A percentile compares a stretch with the other conserved stretches of the same genome.
phyloP scores from a whole-genome alignment of 495 filamentous ascomycete genomes.

The Xylona heveae region DNA sequence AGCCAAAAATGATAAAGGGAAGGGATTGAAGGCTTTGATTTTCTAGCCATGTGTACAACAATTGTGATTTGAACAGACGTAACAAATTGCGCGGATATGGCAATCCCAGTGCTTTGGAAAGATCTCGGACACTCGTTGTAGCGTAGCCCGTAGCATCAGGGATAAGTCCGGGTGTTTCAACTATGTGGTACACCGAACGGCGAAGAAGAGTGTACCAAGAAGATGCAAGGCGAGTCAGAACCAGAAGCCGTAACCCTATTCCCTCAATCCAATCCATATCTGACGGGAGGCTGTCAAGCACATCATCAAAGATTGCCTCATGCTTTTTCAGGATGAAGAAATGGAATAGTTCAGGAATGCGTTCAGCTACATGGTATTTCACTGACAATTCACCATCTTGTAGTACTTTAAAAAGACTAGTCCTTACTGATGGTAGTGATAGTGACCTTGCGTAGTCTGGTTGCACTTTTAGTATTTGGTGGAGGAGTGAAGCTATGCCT shows the following conservation, averaged over 20 bases:
- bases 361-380: constrained; percentile 48
- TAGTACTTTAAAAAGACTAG: constrained; percentile 53
- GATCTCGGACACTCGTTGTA: constrained; percentile 37
- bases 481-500: constrained; percentile 40
- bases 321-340: constrained; percentile 58
- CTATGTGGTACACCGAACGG: constrained; percentile 75
- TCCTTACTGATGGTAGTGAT: constrained; percentile 43
- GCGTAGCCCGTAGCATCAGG: constrained; percentile 43
- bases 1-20: constrained; percentile 69
- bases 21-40: constrained; percentile 37
- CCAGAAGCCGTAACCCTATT: constrained; percentile 62
- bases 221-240: constrained; percentile 52
- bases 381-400: constrained; percentile 43
- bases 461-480: constrained; percentile 39
- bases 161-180: constrained; percentile 62
- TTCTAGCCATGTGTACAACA: constrained; percentile 84
- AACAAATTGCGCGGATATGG: constrained; percentile 47
- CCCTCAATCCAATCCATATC: constrained; percentile 56
- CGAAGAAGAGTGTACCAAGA: constrained; percentile 63
- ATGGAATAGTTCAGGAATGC: constrained; percentile 56
- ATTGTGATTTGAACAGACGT: constrained; percentile 69
- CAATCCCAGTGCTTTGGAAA: constrained; percentile 43
- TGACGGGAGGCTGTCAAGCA: constrained; percentile 48
- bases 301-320: constrained; percentile 59
- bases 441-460: constrained; percentile 34